Evolutionary conservation across 2,329 filamentous ascomycete species (phyloP), one percentile per base, ranked within the genome.

Genomic region (Endocalyx cinctus): DNA sequence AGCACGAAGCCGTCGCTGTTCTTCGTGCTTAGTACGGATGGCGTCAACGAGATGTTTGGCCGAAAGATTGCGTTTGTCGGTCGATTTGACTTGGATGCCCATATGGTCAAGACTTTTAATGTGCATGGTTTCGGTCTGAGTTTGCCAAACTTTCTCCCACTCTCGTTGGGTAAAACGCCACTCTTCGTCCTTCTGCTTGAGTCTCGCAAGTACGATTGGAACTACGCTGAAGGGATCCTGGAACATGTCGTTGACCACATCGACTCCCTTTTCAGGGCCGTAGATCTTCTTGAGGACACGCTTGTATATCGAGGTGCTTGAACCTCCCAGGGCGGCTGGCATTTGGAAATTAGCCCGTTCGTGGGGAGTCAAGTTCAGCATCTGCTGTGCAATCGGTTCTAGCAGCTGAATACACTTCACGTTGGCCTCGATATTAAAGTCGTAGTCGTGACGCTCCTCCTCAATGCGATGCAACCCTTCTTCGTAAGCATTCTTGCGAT

Each of bases 131-230:
- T 94, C 84, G 16, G 90, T 97, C 64, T 97, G 92, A 31, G 87
- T 82, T 43, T 92, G 87, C 92, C 92, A 98, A 6, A 98, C 88
- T 63, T 96, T 96, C 60, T 97, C 89, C 92, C 92, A 98, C 57
- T 98, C 94, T 19, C 92, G 87, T 70, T 86, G 89, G 5, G 87
- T 90, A 47, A 94, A 89, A 45, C 94, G 87, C 92, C 92, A 98
- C 52, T 97, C 89, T 59, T 98, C 92, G 27, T 94, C 82, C 58
- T 97, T 96, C 52, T 94, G 87, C 65, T 97, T 97, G 48, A 98
- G 73, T 10, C 92, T 79, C 32, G 86, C 83, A 39, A 98, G 69
- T 17, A 98, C 76, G 23, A 97, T 80, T 0, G 92, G 92, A 3
- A 98, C 79, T 4, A 97, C 89, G 25, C 82, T 81, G 52, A 85